Evolutionary conservation across 192 early-diverging fungal species (phyloP).

Genomic region (Piromyces finnis): DNA sequence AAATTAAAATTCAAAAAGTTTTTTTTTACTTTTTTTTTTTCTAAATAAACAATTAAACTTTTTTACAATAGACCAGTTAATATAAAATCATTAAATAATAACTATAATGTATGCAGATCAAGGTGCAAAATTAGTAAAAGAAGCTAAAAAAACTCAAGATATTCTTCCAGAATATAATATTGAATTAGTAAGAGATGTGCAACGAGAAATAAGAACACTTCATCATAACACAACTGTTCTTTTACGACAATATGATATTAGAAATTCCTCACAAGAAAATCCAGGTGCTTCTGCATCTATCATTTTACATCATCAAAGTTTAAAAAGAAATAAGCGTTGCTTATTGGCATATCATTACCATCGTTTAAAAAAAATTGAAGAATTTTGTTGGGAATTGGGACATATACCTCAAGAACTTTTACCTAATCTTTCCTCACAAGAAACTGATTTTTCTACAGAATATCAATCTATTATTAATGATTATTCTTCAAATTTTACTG

Average conservation of each 20-base stretch:
- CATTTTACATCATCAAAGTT: constrained; percentile 30
- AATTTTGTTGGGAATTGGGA: constrained; percentile 48
- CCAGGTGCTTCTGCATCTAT: constrained; percentile 4
- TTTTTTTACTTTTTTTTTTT: no score
- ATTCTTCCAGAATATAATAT: constrained; percentile 63
- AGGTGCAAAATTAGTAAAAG: constrained; percentile 55
- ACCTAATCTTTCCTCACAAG: constrained; percentile 23
- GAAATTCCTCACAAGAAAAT: not conserved
- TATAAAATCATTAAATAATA: no score
- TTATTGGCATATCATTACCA: constrained; percentile 72
- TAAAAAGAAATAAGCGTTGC: constrained; percentile 70
- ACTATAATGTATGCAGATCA: constrained; percentile 51
- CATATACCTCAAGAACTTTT: constrained; percentile 14
- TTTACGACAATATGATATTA: not conserved
- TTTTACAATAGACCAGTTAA: no score
- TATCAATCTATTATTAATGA: constrained; percentile 46
- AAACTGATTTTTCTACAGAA: constrained; percentile 36
- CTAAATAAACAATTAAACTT: no score
- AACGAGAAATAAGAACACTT: constrained; percentile 55
- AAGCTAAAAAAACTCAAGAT: constrained; percentile 57
- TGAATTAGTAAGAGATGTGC: constrained; percentile 56
- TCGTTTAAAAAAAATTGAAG: constrained; percentile 45
- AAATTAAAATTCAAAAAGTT: no score
- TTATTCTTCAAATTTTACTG: constrained; percentile 17
- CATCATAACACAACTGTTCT: not conserved